These are phyloP conservation scores for Silybum marianum DNA, from an alignment of 129 eudicot genomes.

Conservation along the genomic window DNA sequence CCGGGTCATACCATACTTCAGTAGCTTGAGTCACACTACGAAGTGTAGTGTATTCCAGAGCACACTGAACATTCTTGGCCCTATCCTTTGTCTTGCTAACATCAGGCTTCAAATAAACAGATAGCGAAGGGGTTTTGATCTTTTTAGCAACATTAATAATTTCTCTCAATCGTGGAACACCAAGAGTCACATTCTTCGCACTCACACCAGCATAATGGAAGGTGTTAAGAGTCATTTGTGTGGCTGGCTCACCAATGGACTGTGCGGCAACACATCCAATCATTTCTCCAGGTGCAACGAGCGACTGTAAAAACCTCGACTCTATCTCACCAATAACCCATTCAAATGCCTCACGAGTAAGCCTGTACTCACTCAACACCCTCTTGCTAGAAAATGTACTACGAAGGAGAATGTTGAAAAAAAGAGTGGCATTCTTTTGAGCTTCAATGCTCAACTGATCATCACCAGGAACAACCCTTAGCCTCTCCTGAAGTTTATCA, in stretches of 20 bases:
- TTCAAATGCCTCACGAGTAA: slow-evolving; percentile 87
- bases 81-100: slow-evolving; percentile 74
- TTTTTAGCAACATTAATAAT: slow-evolving; percentile 96
- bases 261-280: slow-evolving; percentile 99
- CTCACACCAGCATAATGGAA: slow-evolving; percentile 99
- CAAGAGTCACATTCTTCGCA: slow-evolving; percentile 97
- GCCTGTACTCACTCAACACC: slow-evolving; percentile 80
- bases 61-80: slow-evolving; percentile 95
- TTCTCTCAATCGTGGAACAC: slow-evolving; percentile 95
- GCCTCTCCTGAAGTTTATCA: slow-evolving; percentile 87
- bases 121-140: slow-evolving; percentile 93
- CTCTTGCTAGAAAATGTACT: slow-evolving; percentile 90
- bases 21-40: slow-evolving; percentile 98
- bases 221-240: slow-evolving; percentile 96
- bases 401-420: slow-evolving; percentile 91
- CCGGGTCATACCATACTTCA: slow-evolving; percentile 99
- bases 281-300: slow-evolving; percentile 98
- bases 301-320: slow-evolving; percentile 89
- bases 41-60: slow-evolving; percentile 82
- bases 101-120: slow-evolving; percentile 84
- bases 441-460: slow-evolving; percentile 92
- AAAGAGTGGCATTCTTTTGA: slow-evolving; percentile 91
- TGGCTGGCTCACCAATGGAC: slow-evolving; percentile 98
- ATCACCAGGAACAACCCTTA: slow-evolving; percentile 93
- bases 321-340: slow-evolving; percentile 99